Base-by-base conservation (phyloP, 768 basidiomycete species). In the Rhodotorula kratochvilovae region DNA sequence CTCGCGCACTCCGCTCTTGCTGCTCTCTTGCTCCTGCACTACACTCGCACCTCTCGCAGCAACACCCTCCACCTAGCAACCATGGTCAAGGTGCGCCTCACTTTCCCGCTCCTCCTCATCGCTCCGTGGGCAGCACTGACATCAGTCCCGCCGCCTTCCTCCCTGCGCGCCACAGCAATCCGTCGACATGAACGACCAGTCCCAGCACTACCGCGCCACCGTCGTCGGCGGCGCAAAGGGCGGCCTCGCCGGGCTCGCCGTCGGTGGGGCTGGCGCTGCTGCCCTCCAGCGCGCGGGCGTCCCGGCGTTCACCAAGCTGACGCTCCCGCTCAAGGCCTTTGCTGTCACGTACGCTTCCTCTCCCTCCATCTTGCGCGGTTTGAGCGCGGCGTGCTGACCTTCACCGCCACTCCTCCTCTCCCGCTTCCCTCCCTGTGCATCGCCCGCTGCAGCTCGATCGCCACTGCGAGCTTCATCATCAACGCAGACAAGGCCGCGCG, bases 271-370 rank as follows among this genome's bases (percentile, higher is more conserved):
- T 3, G 67, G 59, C 19, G 66, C 74, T 2, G 23, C 72, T 10
- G 74, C 70, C 11, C 35, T 66, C 7, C 74, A 75, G 62, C 33
- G 71, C 29, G 56, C 35, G 21, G 65, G 65, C 15, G 65, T 76
- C 6, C 45, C 46, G 27, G 67, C 67, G 2, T 76, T 67, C 56
- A 58, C 57, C 25, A 23, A 50, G 12, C 60, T 76, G 21, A 76
- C 76, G 0, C 68, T 72, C 42, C 70, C 76, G 10, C 63, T 76
- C 46, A 76, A 76, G 60, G 73, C 70, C 2, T 74, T 76, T n/a
- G 68, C 68, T 13, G 45, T 72, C n/a, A 69, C 71, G 61, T 74
- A 27, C 48, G 66, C 16, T 15, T 10, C 11, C 27, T 19, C 29
- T 27, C 23, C 23, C 36, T 3, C 35, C 36, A 6, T 13, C 35